Base-by-base conservation (phyloP, 2,329 filamentous ascomycete genomes). In the Parafenestella ontariensis region DNA sequence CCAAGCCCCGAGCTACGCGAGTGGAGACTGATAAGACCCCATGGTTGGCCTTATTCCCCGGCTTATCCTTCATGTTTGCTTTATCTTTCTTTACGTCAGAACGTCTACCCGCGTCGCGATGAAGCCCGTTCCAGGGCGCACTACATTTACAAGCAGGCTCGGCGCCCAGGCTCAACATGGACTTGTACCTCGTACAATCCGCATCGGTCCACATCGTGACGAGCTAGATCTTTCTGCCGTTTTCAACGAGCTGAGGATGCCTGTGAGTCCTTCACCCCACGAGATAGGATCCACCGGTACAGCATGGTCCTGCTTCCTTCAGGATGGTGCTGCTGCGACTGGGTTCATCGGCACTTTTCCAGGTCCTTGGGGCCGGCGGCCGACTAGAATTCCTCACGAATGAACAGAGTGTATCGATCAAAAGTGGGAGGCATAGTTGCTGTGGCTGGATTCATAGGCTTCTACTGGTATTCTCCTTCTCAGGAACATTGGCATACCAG, bases 51-150 rank as follows among this genome's bases (percentile, higher is more conserved):
- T 50, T 48, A 44, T 33, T 11, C 42, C 42, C 36, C 36, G 31
- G 13, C 54, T 59, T 64, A 63, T 66, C 63, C 45, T 31, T 43
- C 51, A 53, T 21, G 24, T 24, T 45, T 36, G 28, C 45, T 58
- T 58, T 66, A 66, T 70, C 65, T 66, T 11, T 26, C 34, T 20
- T 68, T 68, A 68, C 66, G 62, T 67, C 53, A 66, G 42, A 43
- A 31, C 34, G 29, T 40, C 46, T 28, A 13, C 42, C 26, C 11
- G 42, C 42, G 46, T 49, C 48, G 48, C 47, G 46, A 28, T 46
- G 54, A 49, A 46, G 46, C 40, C 49, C 52, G 51, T 47, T 34
- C 47, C 54, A 56, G 51, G 52, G 57, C 49, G 56, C 39, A 48
- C 26, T 50, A 56, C 21, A 53, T 39, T 28, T 45, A 54, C 41